Base-by-base conservation (phyloP, 768 basidiomycete species). In the Leucocoprinus leucothites region DNA sequence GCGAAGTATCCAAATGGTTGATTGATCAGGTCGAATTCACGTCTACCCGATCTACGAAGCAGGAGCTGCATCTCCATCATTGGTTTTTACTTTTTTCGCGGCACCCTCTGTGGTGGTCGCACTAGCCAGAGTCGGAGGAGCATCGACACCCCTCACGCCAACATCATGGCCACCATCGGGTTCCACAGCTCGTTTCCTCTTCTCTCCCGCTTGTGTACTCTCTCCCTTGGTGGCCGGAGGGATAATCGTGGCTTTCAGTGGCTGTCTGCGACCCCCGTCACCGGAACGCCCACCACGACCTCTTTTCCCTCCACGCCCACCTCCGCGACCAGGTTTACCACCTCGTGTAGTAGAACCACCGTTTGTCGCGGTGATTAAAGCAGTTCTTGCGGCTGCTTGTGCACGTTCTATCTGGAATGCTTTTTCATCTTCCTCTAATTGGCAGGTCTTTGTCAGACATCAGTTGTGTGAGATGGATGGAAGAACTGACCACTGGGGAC, bases 361-460 rank as follows among this genome's bases (percentile, higher is more conserved):
- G 9, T 64, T 66, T 31, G 41, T 42, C 6, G 53, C 35, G 24
- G 46, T 52, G 45, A 35, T 53, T 1, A 61, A 25, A n/a, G 70
- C 73, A 54, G 60, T 71, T 60, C 78, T 80, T 1, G 88, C 89
- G 3, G 87, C 85, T 16, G 77, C 74, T 58, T 86, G 80, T 1
- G 88, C 89, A 9, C 89, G 85, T 64, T 89, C 84, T 25, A 89
- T 73, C 63, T 87, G 86, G 72, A 90, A 89, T 1, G 72, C 70
- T 62, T 83, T 85, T 62, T 91, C 89, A 46, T 82, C 82, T 22
- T 84, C 82, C 76, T 89, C 89, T 89, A 58, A n/a, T n/a, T n/a
- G n/a, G n/a, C n/a, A n/a, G n/a, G n/a, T n/a, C n/a, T n/a, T n/a
- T n/a, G n/a, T n/a, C n/a, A n/a, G n/a, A n/a, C n/a, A n/a, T n/a